Conservation (phyloP, 2,329 filamentous ascomycete genomes). For the Rhinocladiella mackenziei region DNA sequence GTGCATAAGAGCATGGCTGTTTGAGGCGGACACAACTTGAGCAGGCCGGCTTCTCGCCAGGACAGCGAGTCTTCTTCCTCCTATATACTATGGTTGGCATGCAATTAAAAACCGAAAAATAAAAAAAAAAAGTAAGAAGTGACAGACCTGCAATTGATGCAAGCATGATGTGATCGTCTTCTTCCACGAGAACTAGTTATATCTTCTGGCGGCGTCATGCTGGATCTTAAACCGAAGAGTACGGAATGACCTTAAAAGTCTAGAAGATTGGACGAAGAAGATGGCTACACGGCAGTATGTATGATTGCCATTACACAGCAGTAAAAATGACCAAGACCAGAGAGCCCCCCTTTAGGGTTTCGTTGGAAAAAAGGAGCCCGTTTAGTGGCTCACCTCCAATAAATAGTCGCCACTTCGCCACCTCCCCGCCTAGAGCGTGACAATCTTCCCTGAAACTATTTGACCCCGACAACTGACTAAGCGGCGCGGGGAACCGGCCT, state of each 20-base stretch:
- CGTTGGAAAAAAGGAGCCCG: not conserved
- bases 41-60: slow-evolving; percentile 27
- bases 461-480: not conserved
- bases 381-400: not conserved
- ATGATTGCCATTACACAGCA: not conserved
- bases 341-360: not conserved
- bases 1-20: slow-evolving; percentile 23
- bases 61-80: slow-evolving; percentile 29
- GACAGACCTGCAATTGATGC: slow-evolving; percentile 15
- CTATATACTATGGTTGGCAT: slow-evolving; percentile 10
- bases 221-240: not conserved
- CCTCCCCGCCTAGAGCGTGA: not conserved
- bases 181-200: not conserved
- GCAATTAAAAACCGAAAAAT: not conserved
- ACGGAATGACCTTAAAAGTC: not conserved
- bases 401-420: not conserved
- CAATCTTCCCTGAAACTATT: not conserved
- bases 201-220: not conserved
- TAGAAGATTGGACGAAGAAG: not conserved
- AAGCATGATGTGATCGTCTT: slow-evolving; percentile 5
- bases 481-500: not conserved
- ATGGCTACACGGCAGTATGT: not conserved
- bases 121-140: not conserved
- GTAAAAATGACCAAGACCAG: not conserved
- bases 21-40: slow-evolving; percentile 27